Conservation (phyloP, 208 protist species). For the Wallacemonas sp. region DNA sequence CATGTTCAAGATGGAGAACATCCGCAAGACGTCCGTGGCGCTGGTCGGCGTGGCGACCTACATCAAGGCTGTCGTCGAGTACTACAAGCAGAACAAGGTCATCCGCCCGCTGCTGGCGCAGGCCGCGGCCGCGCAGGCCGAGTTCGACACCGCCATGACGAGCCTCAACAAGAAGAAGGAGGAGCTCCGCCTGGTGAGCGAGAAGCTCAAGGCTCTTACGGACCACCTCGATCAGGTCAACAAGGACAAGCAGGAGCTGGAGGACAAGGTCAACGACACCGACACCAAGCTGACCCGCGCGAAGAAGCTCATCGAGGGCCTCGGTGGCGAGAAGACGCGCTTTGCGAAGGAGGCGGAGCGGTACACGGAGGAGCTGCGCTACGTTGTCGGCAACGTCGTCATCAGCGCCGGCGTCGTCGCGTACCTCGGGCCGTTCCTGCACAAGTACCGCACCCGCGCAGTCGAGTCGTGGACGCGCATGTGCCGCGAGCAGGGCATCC, state of each 20-base stretch:
- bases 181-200: conserved; percentile 90
- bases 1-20: conserved; percentile 95
- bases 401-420: conserved; percentile 93
- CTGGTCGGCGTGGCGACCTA: conserved; percentile 96
- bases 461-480: conserved; percentile 75
- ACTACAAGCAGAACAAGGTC: conserved; percentile 96
- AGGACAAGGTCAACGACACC: conserved; percentile 93
- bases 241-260: conserved; percentile 89
- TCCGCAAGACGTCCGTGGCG: conserved; percentile 87
- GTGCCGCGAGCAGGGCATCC: conserved; percentile 72
- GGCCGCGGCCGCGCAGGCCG: conserved; percentile 79
- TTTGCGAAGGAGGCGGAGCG: conserved; percentile 85
- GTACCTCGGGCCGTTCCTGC: conserved; percentile 96
- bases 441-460: conserved; percentile 87
- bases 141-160: conserved; percentile 86
- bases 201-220: conserved; percentile 84
- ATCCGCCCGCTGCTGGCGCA: conserved; percentile 94
- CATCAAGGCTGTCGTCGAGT: conserved; percentile 97
- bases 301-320: conserved; percentile 93
- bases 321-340: conserved; percentile 94
- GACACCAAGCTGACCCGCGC: conserved; percentile 95
- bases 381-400: conserved; percentile 95
- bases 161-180: conserved; percentile 92
- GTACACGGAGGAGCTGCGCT: conserved; percentile 80
- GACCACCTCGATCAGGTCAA: conserved; percentile 86